These are phyloP conservation scores for Tetrahymena elliotti DNA, from an alignment of 73 alveolate species.

Conservation along the genomic window DNA sequence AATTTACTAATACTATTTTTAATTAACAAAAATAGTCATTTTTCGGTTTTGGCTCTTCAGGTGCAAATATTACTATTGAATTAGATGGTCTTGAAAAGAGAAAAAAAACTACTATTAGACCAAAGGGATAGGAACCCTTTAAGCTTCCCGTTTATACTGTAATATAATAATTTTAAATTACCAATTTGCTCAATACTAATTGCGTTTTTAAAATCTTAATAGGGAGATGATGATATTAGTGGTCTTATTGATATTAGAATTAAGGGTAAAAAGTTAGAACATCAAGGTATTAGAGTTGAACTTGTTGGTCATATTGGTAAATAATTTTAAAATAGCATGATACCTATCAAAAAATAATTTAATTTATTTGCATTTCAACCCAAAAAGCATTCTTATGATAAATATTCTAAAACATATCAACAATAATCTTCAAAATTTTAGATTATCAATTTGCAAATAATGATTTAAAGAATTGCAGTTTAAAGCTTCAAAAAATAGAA, in stretches of 20 bases:
- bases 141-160: constrained; percentile 36
- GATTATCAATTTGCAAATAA: neutral
- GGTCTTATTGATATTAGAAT: constrained; percentile 30
- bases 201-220: neutral
- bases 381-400: too few relatives aligned
- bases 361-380: too few relatives aligned
- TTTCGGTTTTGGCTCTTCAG: neutral
- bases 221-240: constrained; percentile 43
- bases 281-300: constrained; percentile 31
- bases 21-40: neutral
- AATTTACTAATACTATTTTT: neutral
- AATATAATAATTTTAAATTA: neutral
- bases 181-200: neutral
- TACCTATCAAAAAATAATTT: too few relatives aligned
- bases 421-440: too few relatives aligned
- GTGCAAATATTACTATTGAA: constrained; percentile 8
- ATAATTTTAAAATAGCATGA: neutral
- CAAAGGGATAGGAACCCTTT: constrained; percentile 10
- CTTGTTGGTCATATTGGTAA: constrained; percentile 41
- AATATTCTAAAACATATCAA: neutral
- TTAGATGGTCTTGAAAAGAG: constrained; percentile 45
- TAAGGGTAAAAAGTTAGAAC: constrained; percentile 32
- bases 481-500: neutral
- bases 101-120: constrained; percentile 17
- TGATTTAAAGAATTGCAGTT: neutral